Percentiles rank a stretch among this genome's conserved stretches.
Conservation (phyloP, 208 protist genomes). For the Willaertia magna region DNA sequence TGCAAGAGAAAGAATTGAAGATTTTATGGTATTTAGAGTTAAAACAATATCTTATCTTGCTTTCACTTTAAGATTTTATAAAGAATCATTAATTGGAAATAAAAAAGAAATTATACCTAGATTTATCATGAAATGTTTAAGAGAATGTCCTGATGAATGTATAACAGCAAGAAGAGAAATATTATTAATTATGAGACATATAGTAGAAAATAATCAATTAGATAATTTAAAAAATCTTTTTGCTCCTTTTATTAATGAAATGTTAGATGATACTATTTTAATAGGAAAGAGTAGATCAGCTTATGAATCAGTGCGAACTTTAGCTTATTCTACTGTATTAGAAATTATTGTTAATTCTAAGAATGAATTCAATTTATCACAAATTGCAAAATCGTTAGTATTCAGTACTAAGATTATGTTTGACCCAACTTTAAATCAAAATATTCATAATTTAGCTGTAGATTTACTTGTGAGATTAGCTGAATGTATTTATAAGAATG, state of each 20-base stretch:
- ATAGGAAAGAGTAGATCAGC: neutral
- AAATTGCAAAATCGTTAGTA: neutral
- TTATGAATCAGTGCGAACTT: conserved; percentile 9
- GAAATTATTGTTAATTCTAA: conserved; percentile 2
- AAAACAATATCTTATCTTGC: conserved; percentile 11
- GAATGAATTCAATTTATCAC: neutral
- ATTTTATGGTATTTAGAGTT: neutral
- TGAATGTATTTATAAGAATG: conserved; percentile 8
- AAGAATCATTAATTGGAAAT: neutral
- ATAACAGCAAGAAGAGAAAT: conserved; percentile 1
- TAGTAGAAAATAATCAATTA: neutral
- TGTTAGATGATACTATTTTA: neutral
- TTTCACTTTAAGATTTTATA: neutral
- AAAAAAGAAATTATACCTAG: neutral
- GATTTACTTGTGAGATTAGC: conserved; percentile 8
- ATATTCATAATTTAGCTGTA: neutral
- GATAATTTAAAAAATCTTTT: neutral
- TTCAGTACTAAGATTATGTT: conserved; percentile 6
- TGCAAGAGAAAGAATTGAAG: neutral
- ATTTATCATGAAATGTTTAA: conserved; percentile 1
- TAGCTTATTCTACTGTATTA: conserved; percentile 9
- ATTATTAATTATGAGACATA: conserved; percentile 10
- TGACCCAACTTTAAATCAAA: neutral
- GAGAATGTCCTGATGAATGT: conserved; percentile 4
- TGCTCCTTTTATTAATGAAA: neutral